A percentile compares a stretch with the other conserved stretches of the same genome.
These are phyloP conservation scores for Cordyceps javanica DNA, from an alignment of 2,329 filamentous ascomycete species.

Conservation along the genomic window DNA sequence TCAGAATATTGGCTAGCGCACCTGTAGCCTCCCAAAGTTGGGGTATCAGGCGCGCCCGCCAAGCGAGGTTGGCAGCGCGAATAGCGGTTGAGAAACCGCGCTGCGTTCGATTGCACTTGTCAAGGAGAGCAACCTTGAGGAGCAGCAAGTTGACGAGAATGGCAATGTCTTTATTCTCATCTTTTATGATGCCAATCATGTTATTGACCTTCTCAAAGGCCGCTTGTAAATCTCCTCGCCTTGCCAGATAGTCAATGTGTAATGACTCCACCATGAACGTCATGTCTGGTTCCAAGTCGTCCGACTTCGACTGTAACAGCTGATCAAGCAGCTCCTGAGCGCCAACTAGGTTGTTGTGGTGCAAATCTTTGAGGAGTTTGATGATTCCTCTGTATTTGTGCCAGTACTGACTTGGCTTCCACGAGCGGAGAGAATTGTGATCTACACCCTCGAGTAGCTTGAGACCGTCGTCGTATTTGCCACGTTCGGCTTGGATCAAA, in stretches of 20 bases:
- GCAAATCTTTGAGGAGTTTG: constrained; percentile 57
- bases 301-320: constrained; percentile 44
- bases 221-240: constrained; percentile 39
- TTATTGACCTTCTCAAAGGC: constrained; percentile 44
- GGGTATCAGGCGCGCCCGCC: constrained; percentile 61
- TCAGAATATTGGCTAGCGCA: constrained; percentile 61
- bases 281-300: constrained; percentile 48
- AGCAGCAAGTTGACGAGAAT: constrained; percentile 66
- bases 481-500: constrained; percentile 52
- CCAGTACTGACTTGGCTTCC: constrained; percentile 74
- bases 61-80: constrained; percentile 67
- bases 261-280: constrained; percentile 45
- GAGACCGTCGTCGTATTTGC: constrained; percentile 64
- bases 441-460: constrained; percentile 40
- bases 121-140: constrained; percentile 65
- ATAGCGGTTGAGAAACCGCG: constrained; percentile 72
- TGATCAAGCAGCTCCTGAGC: constrained; percentile 46
- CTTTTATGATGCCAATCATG: constrained; percentile 35
- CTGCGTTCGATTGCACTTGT: constrained; percentile 61
- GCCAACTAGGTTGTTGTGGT: constrained; percentile 46
- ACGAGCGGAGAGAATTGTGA: constrained; percentile 56
- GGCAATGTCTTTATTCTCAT: constrained; percentile 49
- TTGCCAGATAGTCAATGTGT: constrained; percentile 45
- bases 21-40: constrained; percentile 68
- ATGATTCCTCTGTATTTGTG: constrained; percentile 61